phyloP scores from a whole-genome alignment of 2,329 filamentous ascomycete species.

The Colletotrichum sp. region DNA sequence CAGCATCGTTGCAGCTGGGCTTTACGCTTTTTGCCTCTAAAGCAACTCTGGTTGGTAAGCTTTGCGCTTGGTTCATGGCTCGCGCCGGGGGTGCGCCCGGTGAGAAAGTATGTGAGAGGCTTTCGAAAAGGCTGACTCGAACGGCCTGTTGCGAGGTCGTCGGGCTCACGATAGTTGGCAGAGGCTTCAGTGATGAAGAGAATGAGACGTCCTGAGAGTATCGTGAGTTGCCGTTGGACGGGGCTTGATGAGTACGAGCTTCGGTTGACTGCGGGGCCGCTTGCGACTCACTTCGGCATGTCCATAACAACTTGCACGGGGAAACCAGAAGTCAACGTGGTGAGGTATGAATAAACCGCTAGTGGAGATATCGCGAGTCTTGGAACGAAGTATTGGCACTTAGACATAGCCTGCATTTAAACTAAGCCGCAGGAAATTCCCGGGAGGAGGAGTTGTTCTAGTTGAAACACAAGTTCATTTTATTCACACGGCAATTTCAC shows the following conservation, averaged over 20 bases:
- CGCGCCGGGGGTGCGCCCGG: background rate
- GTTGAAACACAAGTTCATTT: fast-evolving
- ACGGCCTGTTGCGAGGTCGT: background rate
- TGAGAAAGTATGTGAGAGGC: background rate
- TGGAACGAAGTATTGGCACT: background rate
- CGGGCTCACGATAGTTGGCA: background rate
- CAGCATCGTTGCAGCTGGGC: constrained; percentile 2
- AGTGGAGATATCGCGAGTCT: fast-evolving
- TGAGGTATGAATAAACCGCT: background rate
- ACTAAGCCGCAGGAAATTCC: too few species aligned
- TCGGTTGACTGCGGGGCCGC: background rate
- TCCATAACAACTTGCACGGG: background rate
- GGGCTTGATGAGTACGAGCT: too few species aligned
- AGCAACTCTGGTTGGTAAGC: background rate
- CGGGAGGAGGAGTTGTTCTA: too few species aligned
- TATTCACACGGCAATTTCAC: background rate
- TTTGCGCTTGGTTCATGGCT: background rate
- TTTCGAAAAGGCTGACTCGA: background rate
- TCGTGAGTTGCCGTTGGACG: background rate
- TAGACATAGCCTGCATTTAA: too few species aligned
- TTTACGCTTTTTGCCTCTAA: background rate
- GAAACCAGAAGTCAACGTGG: background rate
- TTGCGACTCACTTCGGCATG: background rate
- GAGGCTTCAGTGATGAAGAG: background rate
- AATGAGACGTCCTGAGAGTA: background rate